A percentile compares a stretch with the other conserved stretches of the same genome.
phyloP scores from a whole-genome alignment of 495 filamentous ascomycete species.

The Apiosordaria backusii region DNA sequence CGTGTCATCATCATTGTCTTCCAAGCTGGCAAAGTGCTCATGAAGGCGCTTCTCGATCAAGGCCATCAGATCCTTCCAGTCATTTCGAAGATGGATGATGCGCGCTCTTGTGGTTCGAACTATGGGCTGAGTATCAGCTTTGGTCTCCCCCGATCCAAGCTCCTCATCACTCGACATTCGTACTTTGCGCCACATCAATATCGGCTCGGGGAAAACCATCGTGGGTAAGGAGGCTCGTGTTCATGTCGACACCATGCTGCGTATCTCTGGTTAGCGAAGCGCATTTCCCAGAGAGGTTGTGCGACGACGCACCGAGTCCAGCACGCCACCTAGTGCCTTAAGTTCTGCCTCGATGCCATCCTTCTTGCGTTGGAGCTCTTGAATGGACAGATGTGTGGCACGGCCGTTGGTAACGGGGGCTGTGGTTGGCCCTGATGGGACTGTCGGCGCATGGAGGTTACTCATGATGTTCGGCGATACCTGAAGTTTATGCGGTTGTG shows the following conservation, averaged over 20 bases:
- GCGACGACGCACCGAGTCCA: conserved; percentile 70
- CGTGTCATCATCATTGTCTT: conserved; percentile 28
- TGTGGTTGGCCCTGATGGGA: conserved; percentile 66
- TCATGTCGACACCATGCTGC: conserved; percentile 92
- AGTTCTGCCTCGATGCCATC: conserved; percentile 81
- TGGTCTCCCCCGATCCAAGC: not conserved
- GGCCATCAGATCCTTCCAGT: conserved; percentile 86
- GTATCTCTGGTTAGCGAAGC: conserved; percentile 21
- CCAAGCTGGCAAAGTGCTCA: conserved; percentile 63
- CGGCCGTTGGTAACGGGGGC: conserved; percentile 48
- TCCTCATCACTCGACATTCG: conserved; percentile 17
- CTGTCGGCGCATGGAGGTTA: conserved; percentile 70
- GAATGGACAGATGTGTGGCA: conserved; percentile 57
- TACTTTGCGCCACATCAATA: conserved; percentile 94
- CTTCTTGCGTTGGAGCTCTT: conserved; percentile 63
- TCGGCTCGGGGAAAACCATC: conserved; percentile 94
- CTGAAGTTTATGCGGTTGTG: not conserved
- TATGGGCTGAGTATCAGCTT: conserved; percentile 36
- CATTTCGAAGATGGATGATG: conserved; percentile 86
- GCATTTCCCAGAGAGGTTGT: not conserved
- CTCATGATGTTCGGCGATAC: conserved; percentile 49
- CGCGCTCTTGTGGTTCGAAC: conserved; percentile 86
- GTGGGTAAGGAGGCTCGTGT: conserved; percentile 77
- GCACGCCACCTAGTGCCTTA: conserved; percentile 74
- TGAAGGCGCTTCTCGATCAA: conserved; percentile 79